Percentiles rank a stretch among this genome's conserved stretches.
Evolutionary conservation across 2,329 filamentous ascomycete species (phyloP).

Genomic region (Achaetomium macrosporum): DNA sequence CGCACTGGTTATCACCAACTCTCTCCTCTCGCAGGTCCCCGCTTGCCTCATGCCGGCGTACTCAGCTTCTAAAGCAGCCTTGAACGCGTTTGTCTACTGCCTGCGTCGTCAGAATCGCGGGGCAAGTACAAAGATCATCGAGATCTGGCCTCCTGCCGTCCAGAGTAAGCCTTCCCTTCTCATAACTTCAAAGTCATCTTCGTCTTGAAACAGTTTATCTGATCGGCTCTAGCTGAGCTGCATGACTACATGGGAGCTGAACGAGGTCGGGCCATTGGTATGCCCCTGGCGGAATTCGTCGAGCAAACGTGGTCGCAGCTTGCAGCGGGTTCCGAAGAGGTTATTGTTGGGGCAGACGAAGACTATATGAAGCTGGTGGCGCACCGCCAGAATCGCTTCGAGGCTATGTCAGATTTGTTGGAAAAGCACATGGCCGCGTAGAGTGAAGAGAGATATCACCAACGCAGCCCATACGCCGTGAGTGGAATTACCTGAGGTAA

Average conservation of each 20-base stretch:
- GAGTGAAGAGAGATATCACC: too few species aligned
- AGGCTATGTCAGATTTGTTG: too few species aligned
- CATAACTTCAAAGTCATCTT: neutral
- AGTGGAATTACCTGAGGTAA: too few species aligned
- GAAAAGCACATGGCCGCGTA: too few species aligned
- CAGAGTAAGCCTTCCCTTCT: neutral
- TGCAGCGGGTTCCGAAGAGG: neutral
- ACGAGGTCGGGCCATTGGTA: neutral
- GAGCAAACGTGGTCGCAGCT: conserved; percentile 7
- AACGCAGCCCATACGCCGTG: too few species aligned
- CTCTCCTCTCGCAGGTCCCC: conserved; percentile 38
- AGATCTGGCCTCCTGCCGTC: conserved; percentile 3
- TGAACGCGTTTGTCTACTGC: conserved; percentile 31
- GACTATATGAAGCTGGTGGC: too few species aligned
- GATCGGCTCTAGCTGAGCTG: neutral
- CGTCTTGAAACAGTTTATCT: neutral
- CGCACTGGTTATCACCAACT: conserved; percentile 21
- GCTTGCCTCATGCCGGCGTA: conserved; percentile 38
- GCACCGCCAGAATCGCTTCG: too few species aligned
- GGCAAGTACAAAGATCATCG: neutral
- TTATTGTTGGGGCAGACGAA: neutral
- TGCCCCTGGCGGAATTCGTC: neutral
- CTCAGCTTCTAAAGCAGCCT: conserved; percentile 48
- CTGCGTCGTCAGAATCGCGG: neutral
- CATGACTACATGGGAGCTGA: conserved; percentile 6